These are phyloP conservation scores for Phytophthora tentaculata DNA, from an alignment of 352 stramenopile genomes.

Conservation along the genomic window DNA sequence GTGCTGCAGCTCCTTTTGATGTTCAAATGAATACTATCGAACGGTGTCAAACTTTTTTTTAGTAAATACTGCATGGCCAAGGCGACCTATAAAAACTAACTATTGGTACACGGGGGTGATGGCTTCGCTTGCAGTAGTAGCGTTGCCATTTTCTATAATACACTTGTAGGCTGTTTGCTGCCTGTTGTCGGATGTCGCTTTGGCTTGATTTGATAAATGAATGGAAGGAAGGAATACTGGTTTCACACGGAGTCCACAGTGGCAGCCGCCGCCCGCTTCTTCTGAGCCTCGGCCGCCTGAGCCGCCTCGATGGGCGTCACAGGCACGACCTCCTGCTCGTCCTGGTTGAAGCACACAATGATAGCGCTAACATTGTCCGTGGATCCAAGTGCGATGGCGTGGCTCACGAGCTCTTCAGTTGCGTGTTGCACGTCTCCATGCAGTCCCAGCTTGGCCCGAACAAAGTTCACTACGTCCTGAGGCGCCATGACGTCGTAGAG, in stretches of 20 bases:
- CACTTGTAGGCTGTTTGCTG: slow-evolving; percentile 37
- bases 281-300: slow-evolving; percentile 36
- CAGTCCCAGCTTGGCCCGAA: slow-evolving; percentile 69
- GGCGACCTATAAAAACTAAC: slow-evolving; percentile 34
- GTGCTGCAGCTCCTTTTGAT: slow-evolving; percentile 16
- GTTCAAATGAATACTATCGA: neutral
- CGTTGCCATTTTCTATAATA: slow-evolving; percentile 37
- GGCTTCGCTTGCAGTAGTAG: no score
- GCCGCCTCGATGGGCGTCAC: slow-evolving; percentile 45
- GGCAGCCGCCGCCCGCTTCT: slow-evolving; percentile 31
- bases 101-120: slow-evolving; percentile 40
- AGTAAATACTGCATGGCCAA: slow-evolving; percentile 36
- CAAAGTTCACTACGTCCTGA: slow-evolving; percentile 85
- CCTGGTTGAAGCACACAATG: slow-evolving; percentile 81
- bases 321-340: slow-evolving; percentile 40
- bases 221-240: neutral
- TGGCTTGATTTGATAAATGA: slow-evolving; percentile 13
- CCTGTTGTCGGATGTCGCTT: slow-evolving; percentile 18
- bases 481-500: slow-evolving; percentile 88
- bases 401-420: slow-evolving; percentile 82
- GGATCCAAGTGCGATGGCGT: slow-evolving; percentile 81
- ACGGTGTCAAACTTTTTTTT: slow-evolving; percentile 29
- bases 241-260: slow-evolving; percentile 26
- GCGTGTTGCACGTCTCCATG: slow-evolving; percentile 81
- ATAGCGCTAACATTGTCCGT: slow-evolving; percentile 87